Percentiles rank a stretch among this genome's conserved stretches.
These are phyloP conservation scores for Boletus patriciae DNA, from an alignment of 768 basidiomycete genomes.

Conservation along the genomic window DNA sequence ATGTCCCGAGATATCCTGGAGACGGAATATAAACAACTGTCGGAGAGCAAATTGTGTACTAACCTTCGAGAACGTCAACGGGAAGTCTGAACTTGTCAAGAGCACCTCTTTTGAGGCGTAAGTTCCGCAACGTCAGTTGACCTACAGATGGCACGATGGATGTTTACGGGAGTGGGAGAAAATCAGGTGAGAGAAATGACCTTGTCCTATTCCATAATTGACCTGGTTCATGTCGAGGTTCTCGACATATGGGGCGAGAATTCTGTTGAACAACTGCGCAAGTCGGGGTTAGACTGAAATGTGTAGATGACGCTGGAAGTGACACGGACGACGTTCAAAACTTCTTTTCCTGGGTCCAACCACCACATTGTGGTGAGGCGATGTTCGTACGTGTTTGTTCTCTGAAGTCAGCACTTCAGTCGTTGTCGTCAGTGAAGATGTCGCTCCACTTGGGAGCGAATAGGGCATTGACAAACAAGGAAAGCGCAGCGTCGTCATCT, in stretches of 20 bases:
- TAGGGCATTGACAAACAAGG: conserved; percentile 34
- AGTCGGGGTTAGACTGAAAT: not conserved
- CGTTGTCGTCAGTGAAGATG: conserved; percentile 3
- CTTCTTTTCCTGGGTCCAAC: conserved; percentile 84
- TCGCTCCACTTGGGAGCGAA: conserved; percentile 17
- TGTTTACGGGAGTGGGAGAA: not conserved
- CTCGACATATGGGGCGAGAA: conserved; percentile 93
- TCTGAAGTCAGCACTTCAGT: not conserved
- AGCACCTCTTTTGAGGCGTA: conserved; percentile 89
- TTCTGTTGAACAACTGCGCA: conserved; percentile 76
- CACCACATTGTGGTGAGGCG: conserved; percentile 66
- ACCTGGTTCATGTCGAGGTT: conserved; percentile 94
- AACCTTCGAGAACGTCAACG: conserved; percentile 92
- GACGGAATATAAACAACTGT: not conserved
- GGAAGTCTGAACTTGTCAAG: conserved; percentile 95
- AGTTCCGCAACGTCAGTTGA: conserved; percentile 71
- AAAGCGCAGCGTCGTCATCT: conserved; percentile 24
- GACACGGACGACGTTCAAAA: conserved; percentile 64
- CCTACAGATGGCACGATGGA: conserved; percentile 42
- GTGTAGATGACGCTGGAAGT: not conserved
- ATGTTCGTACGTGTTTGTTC: conserved; percentile 1
- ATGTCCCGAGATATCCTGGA: conserved; percentile 79
- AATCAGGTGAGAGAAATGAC: conserved; percentile 35
- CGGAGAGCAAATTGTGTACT: not conserved
- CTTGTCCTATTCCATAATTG: conserved; percentile 89